Conservation (phyloP, 2,329 filamentous ascomycete genomes). For the Emericellopsis atlantica region DNA sequence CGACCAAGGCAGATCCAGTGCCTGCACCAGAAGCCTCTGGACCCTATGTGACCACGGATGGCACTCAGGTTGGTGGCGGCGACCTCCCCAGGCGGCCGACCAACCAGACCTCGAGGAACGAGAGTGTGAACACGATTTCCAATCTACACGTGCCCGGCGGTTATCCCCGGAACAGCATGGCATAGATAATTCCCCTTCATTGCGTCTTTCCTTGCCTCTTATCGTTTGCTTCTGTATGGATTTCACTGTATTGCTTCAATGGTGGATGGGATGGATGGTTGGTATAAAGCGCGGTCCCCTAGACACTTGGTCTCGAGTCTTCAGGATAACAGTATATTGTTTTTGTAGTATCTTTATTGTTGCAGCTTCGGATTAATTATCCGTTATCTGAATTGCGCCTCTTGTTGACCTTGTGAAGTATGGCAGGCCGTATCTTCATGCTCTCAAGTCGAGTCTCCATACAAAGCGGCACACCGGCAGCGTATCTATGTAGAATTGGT, state of each 20-base stretch:
- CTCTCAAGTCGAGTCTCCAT: no score
- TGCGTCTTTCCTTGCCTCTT: constrained; percentile 1
- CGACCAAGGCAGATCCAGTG: neutral
- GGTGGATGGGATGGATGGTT: neutral
- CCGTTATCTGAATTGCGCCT: no score
- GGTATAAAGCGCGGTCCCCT: no score
- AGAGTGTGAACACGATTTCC: constrained; percentile 43
- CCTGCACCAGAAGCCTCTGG: neutral
- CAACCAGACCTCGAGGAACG: constrained; percentile 15
- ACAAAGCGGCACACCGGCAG: no score
- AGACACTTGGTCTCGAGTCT: no score
- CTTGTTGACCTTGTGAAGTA: no score
- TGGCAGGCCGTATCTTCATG: no score
- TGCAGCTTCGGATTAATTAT: no score
- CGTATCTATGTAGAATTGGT: no score
- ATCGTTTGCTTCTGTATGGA: constrained; percentile 1
- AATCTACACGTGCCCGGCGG: constrained; percentile 59
- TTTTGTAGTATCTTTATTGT: no score
- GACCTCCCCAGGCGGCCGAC: constrained; percentile 10
- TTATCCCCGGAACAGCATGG: constrained; percentile 38
- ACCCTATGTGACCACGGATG: neutral
- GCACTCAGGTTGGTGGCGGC: constrained; percentile 6
- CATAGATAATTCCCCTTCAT: constrained; percentile 19
- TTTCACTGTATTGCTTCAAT: neutral
- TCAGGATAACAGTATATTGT: no score